Conservation (phyloP, 2,329 filamentous ascomycete genomes). For the Anisogramma anomala region DNA sequence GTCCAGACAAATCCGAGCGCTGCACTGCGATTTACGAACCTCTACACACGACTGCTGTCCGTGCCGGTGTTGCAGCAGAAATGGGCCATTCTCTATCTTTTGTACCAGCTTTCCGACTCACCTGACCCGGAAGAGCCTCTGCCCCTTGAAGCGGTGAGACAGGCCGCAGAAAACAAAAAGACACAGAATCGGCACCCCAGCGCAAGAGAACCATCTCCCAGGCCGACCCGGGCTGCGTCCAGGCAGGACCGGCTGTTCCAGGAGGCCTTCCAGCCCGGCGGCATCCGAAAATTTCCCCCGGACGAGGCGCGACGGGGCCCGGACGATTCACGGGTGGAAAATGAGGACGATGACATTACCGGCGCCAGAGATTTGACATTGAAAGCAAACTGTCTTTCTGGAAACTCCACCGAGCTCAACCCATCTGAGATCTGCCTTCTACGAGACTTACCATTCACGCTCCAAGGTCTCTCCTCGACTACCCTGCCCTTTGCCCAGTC, state of each 20-base stretch:
- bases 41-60: slow-evolving; percentile 81
- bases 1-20: slow-evolving; percentile 67
- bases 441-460: slow-evolving; percentile 78
- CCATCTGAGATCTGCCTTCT: slow-evolving; percentile 57
- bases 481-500: slow-evolving; percentile 65
- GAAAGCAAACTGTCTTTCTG: slow-evolving; percentile 46
- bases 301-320: slow-evolving; percentile 28
- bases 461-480: slow-evolving; percentile 83
- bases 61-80: slow-evolving; percentile 89
- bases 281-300: slow-evolving; percentile 33
- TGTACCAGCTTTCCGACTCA: slow-evolving; percentile 70
- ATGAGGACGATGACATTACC: slow-evolving; percentile 20
- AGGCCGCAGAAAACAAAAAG: slow-evolving; percentile 24
- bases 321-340: slow-evolving; percentile 24
- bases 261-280: slow-evolving; percentile 44
- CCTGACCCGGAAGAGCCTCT: slow-evolving; percentile 42
- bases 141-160: slow-evolving; percentile 30
- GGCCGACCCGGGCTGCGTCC: slow-evolving; percentile 25
- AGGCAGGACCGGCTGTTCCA: slow-evolving; percentile 36
- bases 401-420: slow-evolving; percentile 43
- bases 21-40: slow-evolving; percentile 75
- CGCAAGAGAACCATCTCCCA: slow-evolving; percentile 19
- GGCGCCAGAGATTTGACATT: slow-evolving; percentile 40
- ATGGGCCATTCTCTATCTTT: slow-evolving; percentile 89
- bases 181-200: slow-evolving; percentile 9